Conservation (phyloP, 192 early-diverging fungal genomes). For the Backusella psychrophila region DNA sequence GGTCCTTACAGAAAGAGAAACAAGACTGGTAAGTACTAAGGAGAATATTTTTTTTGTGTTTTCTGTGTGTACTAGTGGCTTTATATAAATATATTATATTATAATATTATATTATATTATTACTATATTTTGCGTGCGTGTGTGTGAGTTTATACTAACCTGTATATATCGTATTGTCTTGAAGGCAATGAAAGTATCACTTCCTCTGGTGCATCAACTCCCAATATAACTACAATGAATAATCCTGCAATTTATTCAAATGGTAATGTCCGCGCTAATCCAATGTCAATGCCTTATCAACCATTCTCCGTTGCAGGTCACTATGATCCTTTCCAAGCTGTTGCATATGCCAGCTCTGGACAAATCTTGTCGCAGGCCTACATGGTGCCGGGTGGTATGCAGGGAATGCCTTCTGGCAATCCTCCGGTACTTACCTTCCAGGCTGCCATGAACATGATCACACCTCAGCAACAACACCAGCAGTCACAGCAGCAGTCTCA, state of each 20-base stretch:
- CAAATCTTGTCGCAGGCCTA: conserved; percentile 16
- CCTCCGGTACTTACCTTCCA: conserved; percentile 15
- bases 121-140: neutral
- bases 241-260: neutral
- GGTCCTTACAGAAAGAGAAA: conserved; percentile 74
- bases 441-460: conserved; percentile 25
- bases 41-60: neutral
- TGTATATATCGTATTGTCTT: neutral
- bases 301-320: conserved; percentile 7
- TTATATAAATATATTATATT: neutral
- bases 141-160: neutral
- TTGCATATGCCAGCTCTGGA: neutral
- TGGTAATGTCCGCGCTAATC: conserved; percentile 7
- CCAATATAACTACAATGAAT: neutral
- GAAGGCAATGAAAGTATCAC: neutral
- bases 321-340: conserved; percentile 21
- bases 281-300: conserved; percentile 6
- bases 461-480: conserved; percentile 15
- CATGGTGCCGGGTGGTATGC: conserved; percentile 17
- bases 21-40: neutral
- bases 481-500: conserved; percentile 30
- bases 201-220: conserved; percentile 6
- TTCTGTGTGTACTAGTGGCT: neutral
- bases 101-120: neutral
- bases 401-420: conserved; percentile 16